Evolutionary conservation across 345 rosid species (phyloP).

Genomic region (Eucalyptus leucophloia): DNA sequence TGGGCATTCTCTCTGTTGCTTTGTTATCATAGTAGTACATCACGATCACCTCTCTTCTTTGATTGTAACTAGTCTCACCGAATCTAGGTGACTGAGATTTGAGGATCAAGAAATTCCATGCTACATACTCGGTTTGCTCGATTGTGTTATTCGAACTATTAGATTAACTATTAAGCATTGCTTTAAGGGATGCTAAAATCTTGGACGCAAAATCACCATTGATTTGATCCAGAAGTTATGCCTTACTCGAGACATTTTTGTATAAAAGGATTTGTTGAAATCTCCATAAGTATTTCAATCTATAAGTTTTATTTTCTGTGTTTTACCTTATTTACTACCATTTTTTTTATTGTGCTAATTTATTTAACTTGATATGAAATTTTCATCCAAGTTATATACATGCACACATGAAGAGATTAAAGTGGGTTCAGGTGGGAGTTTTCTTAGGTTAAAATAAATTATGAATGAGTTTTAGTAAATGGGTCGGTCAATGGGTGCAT

Average conservation of each 20-base stretch:
- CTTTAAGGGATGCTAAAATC: not conserved
- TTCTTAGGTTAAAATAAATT: not conserved
- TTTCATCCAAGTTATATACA: not conserved
- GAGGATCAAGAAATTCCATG: not conserved
- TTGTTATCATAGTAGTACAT: not conserved
- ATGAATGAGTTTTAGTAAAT: too few relatives aligned
- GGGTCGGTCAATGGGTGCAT: not conserved
- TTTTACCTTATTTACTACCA: not conserved
- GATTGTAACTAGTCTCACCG: not conserved
- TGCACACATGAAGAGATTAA: not conserved
- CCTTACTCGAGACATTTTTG: not conserved
- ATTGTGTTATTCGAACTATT: not conserved
- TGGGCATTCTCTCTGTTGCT: not conserved
- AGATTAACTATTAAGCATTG: not conserved
- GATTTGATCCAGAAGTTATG: too few relatives aligned
- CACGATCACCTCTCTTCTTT: not conserved
- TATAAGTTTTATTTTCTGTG: too few relatives aligned
- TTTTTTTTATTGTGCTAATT: not conserved
- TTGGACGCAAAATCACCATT: too few relatives aligned
- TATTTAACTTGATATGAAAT: not conserved
- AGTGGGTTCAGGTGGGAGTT: not conserved
- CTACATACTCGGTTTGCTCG: not conserved
- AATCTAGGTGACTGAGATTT: not conserved
- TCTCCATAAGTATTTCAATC: not conserved
- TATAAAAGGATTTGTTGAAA: not conserved